Conservation (phyloP, 306 rosid species). For the Corylus avellana region DNA sequence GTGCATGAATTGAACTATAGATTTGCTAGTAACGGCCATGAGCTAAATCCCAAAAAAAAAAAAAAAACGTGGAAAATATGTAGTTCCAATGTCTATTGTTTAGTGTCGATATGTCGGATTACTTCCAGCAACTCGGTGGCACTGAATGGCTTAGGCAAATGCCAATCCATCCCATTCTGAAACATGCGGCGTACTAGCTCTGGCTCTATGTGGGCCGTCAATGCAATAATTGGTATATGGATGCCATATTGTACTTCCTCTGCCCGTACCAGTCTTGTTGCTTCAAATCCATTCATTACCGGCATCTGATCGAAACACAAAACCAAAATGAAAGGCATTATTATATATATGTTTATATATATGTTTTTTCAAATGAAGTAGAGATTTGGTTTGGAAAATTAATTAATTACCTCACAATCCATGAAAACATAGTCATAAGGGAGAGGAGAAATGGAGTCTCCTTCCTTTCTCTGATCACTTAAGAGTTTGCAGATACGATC, state of each 20-base stretch:
- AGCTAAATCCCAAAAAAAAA: too few species aligned
- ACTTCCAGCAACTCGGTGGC: not conserved
- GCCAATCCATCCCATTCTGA: conserved; percentile 1
- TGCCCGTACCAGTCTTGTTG: not conserved
- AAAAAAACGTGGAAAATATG: too few species aligned
- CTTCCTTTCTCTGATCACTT: not conserved
- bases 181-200: not conserved
- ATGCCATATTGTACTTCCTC: not conserved
- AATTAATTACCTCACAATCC: conserved; percentile 11
- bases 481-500: not conserved
- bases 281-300: conserved; percentile 12
- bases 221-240: conserved; percentile 6
- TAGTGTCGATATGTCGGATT: not conserved
- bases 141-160: not conserved
- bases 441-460: not conserved
- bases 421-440: conserved; percentile 9
- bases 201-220: not conserved
- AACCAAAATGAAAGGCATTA: too few species aligned
- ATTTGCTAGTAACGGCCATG: too few species aligned
- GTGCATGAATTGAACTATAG: too few species aligned
- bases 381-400: not conserved
- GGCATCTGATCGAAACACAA: not conserved
- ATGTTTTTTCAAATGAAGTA: not conserved
- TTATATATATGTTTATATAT: too few species aligned
- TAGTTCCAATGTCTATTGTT: not conserved